These are phyloP conservation scores for Ceratopteris richardii DNA, from an alignment of 75 land plant genomes.

Conservation along the genomic window DNA sequence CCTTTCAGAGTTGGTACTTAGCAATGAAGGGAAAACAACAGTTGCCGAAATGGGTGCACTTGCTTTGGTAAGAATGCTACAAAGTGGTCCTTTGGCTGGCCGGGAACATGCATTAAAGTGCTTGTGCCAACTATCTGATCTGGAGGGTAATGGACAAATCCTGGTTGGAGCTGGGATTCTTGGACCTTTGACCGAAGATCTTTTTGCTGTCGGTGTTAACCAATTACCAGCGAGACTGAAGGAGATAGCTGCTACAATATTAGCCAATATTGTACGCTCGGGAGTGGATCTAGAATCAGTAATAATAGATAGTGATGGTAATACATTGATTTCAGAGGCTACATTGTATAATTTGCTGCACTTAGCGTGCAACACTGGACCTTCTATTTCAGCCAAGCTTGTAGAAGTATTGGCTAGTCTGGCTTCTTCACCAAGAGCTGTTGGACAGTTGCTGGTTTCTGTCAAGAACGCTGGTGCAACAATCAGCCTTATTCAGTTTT, in stretches of 20 bases:
- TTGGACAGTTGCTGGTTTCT: conserved; percentile 50
- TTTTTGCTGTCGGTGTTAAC: conserved; percentile 65
- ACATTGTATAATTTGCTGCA: conserved; percentile 72
- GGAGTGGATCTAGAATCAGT: conserved; percentile 54
- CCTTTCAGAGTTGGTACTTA: conserved; percentile 70
- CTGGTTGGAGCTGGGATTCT: conserved; percentile 79
- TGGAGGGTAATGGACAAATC: conserved; percentile 55
- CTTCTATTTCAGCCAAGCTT: conserved; percentile 85
- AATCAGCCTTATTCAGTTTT: conserved; percentile 82
- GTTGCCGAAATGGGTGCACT: conserved; percentile 55
- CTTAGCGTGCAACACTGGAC: conserved; percentile 94
- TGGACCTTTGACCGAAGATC: conserved; percentile 72
- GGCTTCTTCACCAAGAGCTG: conserved; percentile 56
- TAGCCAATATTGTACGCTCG: conserved; percentile 76
- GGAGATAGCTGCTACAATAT: conserved; percentile 83
- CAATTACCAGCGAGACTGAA: conserved; percentile 77
- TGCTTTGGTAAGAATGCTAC: conserved; percentile 59
- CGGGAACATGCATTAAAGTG: conserved; percentile 78
- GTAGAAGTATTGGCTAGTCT: conserved; percentile 89
- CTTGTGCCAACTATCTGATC: conserved; percentile 67
- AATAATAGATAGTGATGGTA: conserved; percentile 46
- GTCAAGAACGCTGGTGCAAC: conserved; percentile 92
- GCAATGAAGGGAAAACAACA: conserved; percentile 61
- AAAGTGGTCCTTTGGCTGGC: conserved; percentile 41
- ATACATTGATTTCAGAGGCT: conserved; percentile 81